Base-by-base conservation (phyloP, 75 land plant genomes). In the Adiantum capillusveneris region DNA sequence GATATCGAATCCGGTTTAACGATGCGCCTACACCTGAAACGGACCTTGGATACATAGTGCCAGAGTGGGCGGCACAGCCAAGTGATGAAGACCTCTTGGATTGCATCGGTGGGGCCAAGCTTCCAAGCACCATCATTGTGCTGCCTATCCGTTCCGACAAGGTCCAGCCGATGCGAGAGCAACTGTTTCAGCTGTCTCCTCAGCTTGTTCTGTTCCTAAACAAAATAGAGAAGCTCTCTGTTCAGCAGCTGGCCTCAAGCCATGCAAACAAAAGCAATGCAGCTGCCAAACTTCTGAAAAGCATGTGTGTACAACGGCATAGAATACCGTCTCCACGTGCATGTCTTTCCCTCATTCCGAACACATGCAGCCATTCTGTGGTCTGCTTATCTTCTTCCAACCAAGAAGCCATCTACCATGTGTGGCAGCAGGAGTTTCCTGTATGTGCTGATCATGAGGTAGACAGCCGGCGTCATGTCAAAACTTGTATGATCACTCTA, bases 61-160 rank as follows among this genome's bases (percentile, higher is more conserved):
- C 88, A 2, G 85, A 85, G 43, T 85, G 88, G 88, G 67, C 72
- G 0, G 73, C 75, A n/a, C 69, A 63, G 16, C 85, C 85, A 25
- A 63, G 42, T 13, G 56, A 71, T 30, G 51, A 65, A n/a, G 75
- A 85, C 26, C 62, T 81, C 12, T 19, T 0, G 6, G 50, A 5
- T 31, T 82, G 28, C 72, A 72, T 70, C 76, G 82, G 46, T 0
- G 0, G 14, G 17, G 17, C 5, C 14, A 2, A 48, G 5, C 80
- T 85, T 21, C 85, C 88, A 0, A 73, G 62, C 13, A 85, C 88
- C 0, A 52, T 70, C 0, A 57, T 85, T 9, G 39, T 85, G 26
- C 64, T 85, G 17, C 88, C 88, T 1, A 45, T 85, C 31, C 73
- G 74, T 41, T 11, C 29, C 9, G 85, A 79, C 27, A 82, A 85